Percentiles rank a stretch among this genome's conserved stretches.
phyloP scores from a whole-genome alignment of 306 rosid genomes.

The Prunus fruticosa region DNA sequence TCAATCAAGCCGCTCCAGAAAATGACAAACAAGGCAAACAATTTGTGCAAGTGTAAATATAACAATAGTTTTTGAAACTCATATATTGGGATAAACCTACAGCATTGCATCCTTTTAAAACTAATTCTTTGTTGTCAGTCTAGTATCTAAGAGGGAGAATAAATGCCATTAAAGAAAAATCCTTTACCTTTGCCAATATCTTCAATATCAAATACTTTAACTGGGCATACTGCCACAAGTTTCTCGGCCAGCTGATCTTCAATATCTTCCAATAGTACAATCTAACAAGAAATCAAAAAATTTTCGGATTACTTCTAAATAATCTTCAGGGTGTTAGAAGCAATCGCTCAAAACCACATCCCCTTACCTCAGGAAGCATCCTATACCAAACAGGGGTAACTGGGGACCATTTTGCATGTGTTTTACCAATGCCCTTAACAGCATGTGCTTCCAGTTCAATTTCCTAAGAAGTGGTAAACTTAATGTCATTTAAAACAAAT shows the following conservation, averaged over 20 bases:
- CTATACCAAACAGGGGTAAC: constrained; percentile 97
- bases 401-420: constrained; percentile 98
- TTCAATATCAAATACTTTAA: constrained; percentile 82
- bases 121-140: constrained; percentile 4
- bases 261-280: constrained; percentile 59
- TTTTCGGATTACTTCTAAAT: constrained; percentile 2
- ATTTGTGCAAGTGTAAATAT: background rate
- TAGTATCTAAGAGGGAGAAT: constrained; percentile 2
- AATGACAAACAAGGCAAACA: background rate
- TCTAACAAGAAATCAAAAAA: constrained; percentile 33
- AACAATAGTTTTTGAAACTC: background rate
- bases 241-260: constrained; percentile 65
- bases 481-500: background rate
- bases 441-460: constrained; percentile 97
- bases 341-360: constrained; percentile 12
- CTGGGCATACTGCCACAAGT: constrained; percentile 68
- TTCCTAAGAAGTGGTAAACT: constrained; percentile 46
- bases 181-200: constrained; percentile 74
- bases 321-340: background rate
- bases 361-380: constrained; percentile 93
- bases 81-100: constrained; percentile 15
- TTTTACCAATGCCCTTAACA: constrained; percentile 90
- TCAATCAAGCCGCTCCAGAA: background rate
- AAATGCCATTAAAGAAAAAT: constrained; percentile 8
- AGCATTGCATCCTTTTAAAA: background rate